A percentile compares a stretch with the other conserved stretches of the same genome.
Conservation (phyloP, 2,329 filamentous ascomycete species). For the Neurospora sp. region DNA sequence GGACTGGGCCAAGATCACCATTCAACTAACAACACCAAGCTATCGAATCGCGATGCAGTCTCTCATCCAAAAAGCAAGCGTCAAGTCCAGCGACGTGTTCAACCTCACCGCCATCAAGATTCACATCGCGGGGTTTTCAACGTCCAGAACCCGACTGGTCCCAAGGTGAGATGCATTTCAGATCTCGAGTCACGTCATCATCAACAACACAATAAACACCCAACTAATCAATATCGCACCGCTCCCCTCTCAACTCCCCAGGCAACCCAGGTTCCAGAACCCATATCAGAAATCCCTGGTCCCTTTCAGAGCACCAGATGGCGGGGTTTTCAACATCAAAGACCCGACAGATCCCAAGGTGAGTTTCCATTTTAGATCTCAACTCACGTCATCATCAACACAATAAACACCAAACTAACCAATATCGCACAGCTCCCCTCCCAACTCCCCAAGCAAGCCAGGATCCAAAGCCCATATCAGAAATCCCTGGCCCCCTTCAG, state of each 20-base stretch:
- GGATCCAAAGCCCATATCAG: rapidly evolving
- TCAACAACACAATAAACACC: neutral
- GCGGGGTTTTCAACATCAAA: neutral
- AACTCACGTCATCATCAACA: neutral
- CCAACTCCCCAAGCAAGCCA: no score
- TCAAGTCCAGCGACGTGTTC: neutral
- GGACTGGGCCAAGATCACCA: no score
- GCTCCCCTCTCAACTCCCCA: no score
- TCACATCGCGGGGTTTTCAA: neutral
- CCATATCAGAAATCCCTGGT: neutral
- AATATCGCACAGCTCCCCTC: neutral
- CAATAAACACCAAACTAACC: no score
- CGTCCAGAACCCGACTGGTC: neutral
- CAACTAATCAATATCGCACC: neutral
- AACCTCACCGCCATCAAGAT: neutral
- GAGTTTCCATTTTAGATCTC: neutral
- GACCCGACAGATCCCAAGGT: neutral
- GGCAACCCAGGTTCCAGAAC: neutral
- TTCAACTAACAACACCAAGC: no score
- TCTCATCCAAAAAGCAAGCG: neutral
- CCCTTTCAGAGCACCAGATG: neutral
- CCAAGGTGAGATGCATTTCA: neutral
- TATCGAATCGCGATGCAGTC: neutral
- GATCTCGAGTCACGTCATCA: neutral
- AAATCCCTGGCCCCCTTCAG: neutral